phyloP scores from a whole-genome alignment of 805 yeast species.

The Metschnikowia kunwiensis region DNA sequence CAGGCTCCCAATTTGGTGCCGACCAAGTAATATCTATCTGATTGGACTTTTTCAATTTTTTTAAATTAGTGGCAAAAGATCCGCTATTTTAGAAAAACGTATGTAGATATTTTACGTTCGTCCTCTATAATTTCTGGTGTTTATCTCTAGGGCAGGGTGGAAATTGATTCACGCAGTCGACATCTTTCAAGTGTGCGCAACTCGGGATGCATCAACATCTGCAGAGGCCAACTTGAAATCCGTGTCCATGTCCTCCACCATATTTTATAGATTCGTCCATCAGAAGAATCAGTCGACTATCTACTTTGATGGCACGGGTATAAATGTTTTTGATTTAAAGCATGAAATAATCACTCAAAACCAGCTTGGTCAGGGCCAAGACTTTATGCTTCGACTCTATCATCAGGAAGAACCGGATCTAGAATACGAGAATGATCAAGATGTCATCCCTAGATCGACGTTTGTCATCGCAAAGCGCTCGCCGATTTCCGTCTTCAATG shows the following conservation, averaged over 20 bases:
- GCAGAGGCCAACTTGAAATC: no score
- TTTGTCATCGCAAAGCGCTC: slow-evolving; percentile 78
- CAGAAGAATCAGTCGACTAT: slow-evolving; percentile 77
- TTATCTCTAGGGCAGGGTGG: no score
- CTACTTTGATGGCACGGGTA: slow-evolving; percentile 93
- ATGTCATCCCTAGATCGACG: slow-evolving; percentile 85
- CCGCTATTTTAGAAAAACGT: no score
- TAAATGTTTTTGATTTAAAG: slow-evolving; percentile 90
- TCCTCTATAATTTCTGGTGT: no score
- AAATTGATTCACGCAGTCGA: no score
- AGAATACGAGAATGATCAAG: slow-evolving; percentile 86
- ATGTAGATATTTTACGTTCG: no score
- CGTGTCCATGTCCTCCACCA: slow-evolving; percentile 84
- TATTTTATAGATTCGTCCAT: slow-evolving; percentile 82
- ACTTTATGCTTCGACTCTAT: slow-evolving; percentile 71
- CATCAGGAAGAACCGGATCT: slow-evolving; percentile 52
- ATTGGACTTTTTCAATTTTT: no score
- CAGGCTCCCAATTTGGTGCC: no score
- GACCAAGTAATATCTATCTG: no score
- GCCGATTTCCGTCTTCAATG: slow-evolving; percentile 47
- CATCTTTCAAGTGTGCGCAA: no score
- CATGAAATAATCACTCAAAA: slow-evolving; percentile 83
- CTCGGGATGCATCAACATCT: no score
- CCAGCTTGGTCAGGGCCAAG: slow-evolving; percentile 77
- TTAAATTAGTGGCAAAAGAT: no score